Evolutionary conservation across 345 rosid genomes (phyloP).

Genomic region (Brassica carinata): DNA sequence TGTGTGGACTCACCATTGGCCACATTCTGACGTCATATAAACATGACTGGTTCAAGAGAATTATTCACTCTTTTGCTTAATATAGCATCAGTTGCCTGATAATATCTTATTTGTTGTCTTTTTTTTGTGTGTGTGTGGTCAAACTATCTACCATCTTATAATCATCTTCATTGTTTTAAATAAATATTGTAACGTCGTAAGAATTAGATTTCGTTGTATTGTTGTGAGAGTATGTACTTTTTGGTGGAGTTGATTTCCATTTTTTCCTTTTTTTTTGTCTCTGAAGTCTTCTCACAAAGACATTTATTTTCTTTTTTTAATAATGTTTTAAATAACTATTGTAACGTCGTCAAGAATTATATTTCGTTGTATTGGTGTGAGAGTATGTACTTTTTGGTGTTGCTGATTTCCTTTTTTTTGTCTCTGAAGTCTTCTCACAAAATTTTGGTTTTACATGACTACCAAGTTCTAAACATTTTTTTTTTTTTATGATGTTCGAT

Average conservation of each 20-base stretch:
- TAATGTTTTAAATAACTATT: neutral
- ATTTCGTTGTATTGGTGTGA: neutral
- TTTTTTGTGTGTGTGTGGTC: neutral
- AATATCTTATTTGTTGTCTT: neutral
- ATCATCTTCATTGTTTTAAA: neutral
- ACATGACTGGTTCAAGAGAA: neutral
- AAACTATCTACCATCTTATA: neutral
- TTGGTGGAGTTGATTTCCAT: neutral
- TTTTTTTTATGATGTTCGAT: constrained; percentile 15
- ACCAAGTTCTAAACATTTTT: too few relatives aligned
- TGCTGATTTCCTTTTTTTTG: neutral
- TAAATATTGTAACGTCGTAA: neutral
- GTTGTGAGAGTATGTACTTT: constrained; percentile 29
- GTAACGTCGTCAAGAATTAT: neutral
- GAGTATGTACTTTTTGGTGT: constrained; percentile 24
- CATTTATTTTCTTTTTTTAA: too few relatives aligned
- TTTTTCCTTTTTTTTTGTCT: too few relatives aligned
- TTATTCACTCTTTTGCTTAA: neutral
- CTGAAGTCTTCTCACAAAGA: neutral
- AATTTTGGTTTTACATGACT: too few relatives aligned
- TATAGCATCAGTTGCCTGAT: neutral
- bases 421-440: neutral
- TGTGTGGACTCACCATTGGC: neutral
- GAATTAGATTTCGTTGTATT: neutral
- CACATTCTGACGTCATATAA: neutral